Evolutionary conservation across 257 asterid genomes (phyloP).

Genomic region (Solanum virginianum): DNA sequence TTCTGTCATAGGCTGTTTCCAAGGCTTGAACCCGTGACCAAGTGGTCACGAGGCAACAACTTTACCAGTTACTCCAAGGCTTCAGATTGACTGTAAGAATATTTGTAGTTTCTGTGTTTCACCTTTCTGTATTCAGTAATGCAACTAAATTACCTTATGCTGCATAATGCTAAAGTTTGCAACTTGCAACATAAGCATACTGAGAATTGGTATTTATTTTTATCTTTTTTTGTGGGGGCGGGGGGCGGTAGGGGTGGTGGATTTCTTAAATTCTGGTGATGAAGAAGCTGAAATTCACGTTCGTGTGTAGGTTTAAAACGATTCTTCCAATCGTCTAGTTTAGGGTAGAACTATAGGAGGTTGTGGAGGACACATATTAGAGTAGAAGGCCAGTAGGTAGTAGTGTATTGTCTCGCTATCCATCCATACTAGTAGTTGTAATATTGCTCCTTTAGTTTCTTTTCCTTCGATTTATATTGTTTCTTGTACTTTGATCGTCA

Average conservation of each 20-base stretch:
- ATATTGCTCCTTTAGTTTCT: neutral
- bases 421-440: neutral
- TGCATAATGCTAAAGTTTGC: neutral
- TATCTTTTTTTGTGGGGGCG: too few species aligned
- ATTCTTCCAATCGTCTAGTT: neutral
- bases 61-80: too few species aligned
- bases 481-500: neutral
- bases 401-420: neutral
- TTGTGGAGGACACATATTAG: neutral
- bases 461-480: rapidly evolving
- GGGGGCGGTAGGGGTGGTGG: neutral
- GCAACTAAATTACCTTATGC: neutral
- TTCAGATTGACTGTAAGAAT: neutral
- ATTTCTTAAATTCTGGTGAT: neutral
- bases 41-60: too few species aligned
- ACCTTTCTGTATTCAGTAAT: neutral
- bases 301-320: neutral
- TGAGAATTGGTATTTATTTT: neutral
- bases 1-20: too few species aligned
- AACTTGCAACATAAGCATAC: neutral
- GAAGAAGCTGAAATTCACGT: neutral
- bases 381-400: neutral
- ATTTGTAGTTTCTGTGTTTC: neutral
- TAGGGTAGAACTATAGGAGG: neutral
- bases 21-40: too few species aligned